Evolutionary conservation across 306 rosid genomes (phyloP).

Genomic region (Boehmeria nivea): DNA sequence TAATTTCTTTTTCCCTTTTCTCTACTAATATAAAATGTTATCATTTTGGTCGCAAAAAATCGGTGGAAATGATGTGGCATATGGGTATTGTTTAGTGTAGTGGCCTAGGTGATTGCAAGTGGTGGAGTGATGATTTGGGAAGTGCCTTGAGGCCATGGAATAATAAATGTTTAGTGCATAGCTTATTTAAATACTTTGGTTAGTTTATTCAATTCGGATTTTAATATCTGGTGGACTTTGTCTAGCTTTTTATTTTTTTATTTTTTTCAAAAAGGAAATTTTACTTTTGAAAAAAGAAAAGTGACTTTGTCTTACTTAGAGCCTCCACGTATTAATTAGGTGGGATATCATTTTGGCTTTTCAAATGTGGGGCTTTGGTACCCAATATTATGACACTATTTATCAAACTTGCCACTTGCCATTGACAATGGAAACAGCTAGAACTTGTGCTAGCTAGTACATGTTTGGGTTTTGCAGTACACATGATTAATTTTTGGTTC

Average conservation of each 20-base stretch:
- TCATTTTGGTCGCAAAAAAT: constrained; percentile 4
- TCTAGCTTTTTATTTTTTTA: not conserved
- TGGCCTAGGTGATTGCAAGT: constrained; percentile 8
- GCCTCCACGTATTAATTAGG: constrained; percentile 13
- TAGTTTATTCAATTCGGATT: not conserved
- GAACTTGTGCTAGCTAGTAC: too few relatives aligned
- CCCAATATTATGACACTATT: too few relatives aligned
- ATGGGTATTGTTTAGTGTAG: constrained; percentile 4
- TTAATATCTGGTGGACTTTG: constrained; percentile 7
- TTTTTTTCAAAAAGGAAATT: not conserved
- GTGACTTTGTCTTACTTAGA: constrained; percentile 4
- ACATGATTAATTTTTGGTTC: too few relatives aligned
- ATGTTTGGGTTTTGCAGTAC: too few relatives aligned
- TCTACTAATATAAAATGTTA: not conserved
- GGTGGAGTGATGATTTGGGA: not conserved
- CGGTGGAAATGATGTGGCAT: not conserved
- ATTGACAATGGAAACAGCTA: too few relatives aligned
- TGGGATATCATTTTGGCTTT: not conserved
- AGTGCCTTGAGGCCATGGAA: not conserved
- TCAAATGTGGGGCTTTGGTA: too few relatives aligned
- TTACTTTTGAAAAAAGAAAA: not conserved
- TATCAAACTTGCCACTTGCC: too few relatives aligned
- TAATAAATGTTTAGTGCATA: too few relatives aligned
- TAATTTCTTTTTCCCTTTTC: not conserved
- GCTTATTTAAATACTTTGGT: not conserved